Evolutionary conservation across 192 early-diverging fungal species (phyloP), one percentile per base, ranked within the genome.

Genomic region (Podila minutissima): DNA sequence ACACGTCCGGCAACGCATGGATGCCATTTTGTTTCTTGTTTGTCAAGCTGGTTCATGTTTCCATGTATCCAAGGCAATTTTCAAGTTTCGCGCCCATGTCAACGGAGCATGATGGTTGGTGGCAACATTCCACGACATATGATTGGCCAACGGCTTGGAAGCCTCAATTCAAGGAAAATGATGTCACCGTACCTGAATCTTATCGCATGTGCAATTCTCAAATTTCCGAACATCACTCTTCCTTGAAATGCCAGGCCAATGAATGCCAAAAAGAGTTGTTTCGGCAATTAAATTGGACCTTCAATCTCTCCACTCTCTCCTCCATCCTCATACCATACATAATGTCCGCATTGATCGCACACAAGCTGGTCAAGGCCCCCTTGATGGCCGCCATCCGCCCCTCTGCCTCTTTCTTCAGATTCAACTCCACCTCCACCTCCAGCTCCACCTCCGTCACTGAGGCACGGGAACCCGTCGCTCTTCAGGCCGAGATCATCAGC

Each of bases 401-500:
- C 32, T 62, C 61, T 28, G 38, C 66, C 53, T 22, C 67, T 35
- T 6, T 66, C 41, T 17, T 58, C 38, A 72, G 60, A 64, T 68
- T 53, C 69, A 53, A 79, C 60, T 53, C 31, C 11, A 53, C 46
- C 62, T 67, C 33, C 33, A 35, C 33, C 35, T 37, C 65, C 17
- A 53, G 66, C 60, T 67, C 76, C 15, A 79, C 76, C 26, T 62
- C 76, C 38, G 76, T 79, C 37, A 79, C 61, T 2, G 76, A 79
- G 66, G 59, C 70, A 4, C 46, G 60, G 66, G 76, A 72, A 38
- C 64, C 69, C 38, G 65, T 67, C 49, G 48, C 70, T 29, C 69
- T 79, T 53, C 76, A 79, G 70, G 76, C 76, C 38, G 76, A 79
- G 66, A 79, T 79, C 70, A 58, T 79, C 70, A 79, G 76, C 55